Conservation (phyloP, 495 filamentous ascomycete genomes). For the Penicillium antarcticum region DNA sequence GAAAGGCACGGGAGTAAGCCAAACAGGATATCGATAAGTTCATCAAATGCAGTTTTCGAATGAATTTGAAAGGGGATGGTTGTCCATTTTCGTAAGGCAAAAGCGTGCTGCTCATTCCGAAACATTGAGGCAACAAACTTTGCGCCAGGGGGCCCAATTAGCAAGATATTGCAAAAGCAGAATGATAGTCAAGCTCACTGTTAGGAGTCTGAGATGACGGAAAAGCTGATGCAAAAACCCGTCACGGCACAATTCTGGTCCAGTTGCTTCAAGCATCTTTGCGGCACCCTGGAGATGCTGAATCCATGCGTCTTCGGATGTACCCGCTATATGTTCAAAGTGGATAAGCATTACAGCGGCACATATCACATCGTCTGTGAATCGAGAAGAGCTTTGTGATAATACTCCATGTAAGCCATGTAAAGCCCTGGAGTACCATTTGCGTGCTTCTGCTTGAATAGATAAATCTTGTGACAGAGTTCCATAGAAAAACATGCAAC, state of each 20-base stretch:
- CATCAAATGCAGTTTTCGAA: slow-evolving; percentile 10
- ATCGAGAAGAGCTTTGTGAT: neutral
- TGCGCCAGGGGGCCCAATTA: neutral
- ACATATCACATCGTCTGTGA: slow-evolving; percentile 5
- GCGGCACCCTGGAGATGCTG: slow-evolving; percentile 13
- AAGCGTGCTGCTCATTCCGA: slow-evolving; percentile 8
- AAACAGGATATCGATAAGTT: slow-evolving; percentile 12
- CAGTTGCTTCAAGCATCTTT: slow-evolving; percentile 5
- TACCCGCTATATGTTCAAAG: slow-evolving; percentile 10
- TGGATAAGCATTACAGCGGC: slow-evolving; percentile 14
- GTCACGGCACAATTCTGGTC: slow-evolving; percentile 8
- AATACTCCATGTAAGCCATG: slow-evolving; percentile 5
- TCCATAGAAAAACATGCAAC: slow-evolving; percentile 15
- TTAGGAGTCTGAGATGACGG: slow-evolving; percentile 13
- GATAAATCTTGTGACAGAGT: slow-evolving; percentile 8
- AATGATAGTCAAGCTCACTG: neutral
- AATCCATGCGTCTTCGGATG: slow-evolving; percentile 7
- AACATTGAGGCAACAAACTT: slow-evolving; percentile 8
- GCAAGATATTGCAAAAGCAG: neutral
- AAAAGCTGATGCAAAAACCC: slow-evolving; percentile 14
- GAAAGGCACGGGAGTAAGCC: slow-evolving; percentile 5
- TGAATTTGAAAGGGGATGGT: slow-evolving; percentile 6
- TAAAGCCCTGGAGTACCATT: slow-evolving; percentile 13
- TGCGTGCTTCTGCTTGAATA: slow-evolving; percentile 13
- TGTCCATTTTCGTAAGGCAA: slow-evolving; percentile 7